Conservation (phyloP, 176 grass and related monocot genomes). For the Triticum turgidum region DNA sequence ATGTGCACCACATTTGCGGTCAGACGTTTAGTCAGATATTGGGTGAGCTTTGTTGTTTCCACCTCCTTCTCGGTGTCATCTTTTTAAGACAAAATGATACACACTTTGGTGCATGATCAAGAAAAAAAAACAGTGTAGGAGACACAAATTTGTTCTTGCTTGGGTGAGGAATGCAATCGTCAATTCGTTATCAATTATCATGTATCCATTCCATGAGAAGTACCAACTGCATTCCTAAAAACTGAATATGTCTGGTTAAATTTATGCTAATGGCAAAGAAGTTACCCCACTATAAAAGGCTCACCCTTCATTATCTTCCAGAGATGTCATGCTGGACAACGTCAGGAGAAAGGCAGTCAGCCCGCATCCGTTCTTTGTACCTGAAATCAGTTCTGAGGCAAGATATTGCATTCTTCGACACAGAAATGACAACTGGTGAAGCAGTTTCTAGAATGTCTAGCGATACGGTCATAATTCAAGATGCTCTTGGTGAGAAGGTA, state of each 20-base stretch:
- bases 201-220: background rate
- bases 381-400: constrained; percentile 50
- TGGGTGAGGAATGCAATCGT: background rate
- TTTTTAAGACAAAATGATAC: background rate
- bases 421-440: constrained; percentile 52
- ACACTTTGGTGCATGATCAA: background rate
- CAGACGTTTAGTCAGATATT: background rate
- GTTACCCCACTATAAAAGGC: background rate
- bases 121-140: background rate
- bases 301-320: constrained; percentile 33
- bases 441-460: constrained; percentile 32
- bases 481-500: constrained; percentile 61
- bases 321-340: constrained; percentile 64
- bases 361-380: constrained; percentile 55
- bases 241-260: background rate
- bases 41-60: background rate
- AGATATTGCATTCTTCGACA: constrained; percentile 62
- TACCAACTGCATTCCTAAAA: background rate
- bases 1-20: background rate
- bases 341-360: constrained; percentile 53
- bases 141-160: background rate
- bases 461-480: constrained; percentile 51
- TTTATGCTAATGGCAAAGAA: background rate
- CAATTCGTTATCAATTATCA: background rate
- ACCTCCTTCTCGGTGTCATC: background rate